These are phyloP conservation scores for Aspergillus wentii DNA, from an alignment of 495 filamentous ascomycete genomes.

Conservation along the genomic window DNA sequence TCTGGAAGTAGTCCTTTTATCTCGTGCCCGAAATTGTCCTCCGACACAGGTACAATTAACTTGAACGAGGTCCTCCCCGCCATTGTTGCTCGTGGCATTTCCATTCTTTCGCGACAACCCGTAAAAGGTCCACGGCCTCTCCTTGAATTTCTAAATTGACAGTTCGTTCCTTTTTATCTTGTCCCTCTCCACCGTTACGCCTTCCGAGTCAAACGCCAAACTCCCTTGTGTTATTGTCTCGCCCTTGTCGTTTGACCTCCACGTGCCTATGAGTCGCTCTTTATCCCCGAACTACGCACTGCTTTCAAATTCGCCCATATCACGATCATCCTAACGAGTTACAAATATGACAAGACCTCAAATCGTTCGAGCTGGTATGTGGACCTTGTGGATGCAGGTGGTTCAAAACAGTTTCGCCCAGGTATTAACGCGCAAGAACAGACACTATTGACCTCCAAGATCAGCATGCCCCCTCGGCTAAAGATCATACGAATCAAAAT, in stretches of 20 bases:
- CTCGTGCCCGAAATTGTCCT: conserved; percentile 1
- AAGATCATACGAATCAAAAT: conserved; percentile 64
- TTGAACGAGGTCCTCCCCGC: no score
- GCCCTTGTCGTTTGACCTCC: no score
- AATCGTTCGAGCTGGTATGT: conserved; percentile 74
- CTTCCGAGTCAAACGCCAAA: no score
- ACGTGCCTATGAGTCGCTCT: conserved; percentile 6
- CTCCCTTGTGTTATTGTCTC: no score
- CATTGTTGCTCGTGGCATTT: conserved; percentile 20
- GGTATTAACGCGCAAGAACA: conserved; percentile 31
- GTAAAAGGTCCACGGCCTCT: no score
- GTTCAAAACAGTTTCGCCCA: background rate
- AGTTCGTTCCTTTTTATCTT: background rate
- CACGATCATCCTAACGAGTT: conserved; percentile 4
- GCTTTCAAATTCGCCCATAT: conserved; percentile 11
- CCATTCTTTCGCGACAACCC: conserved; percentile 8
- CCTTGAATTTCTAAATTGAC: conserved; percentile 1
- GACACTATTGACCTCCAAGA: conserved; percentile 96
- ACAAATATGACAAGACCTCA: conserved; percentile 65
- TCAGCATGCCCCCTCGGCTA: conserved; percentile 72
- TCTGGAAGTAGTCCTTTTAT: conserved; percentile 29
- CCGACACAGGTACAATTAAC: no score
- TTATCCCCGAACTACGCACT: conserved; percentile 6
- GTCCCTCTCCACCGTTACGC: conserved; percentile 3
- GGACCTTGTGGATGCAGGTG: conserved; percentile 15